Conservation (phyloP, 2,329 filamentous ascomycete species). For the Thyridium curvatum region DNA sequence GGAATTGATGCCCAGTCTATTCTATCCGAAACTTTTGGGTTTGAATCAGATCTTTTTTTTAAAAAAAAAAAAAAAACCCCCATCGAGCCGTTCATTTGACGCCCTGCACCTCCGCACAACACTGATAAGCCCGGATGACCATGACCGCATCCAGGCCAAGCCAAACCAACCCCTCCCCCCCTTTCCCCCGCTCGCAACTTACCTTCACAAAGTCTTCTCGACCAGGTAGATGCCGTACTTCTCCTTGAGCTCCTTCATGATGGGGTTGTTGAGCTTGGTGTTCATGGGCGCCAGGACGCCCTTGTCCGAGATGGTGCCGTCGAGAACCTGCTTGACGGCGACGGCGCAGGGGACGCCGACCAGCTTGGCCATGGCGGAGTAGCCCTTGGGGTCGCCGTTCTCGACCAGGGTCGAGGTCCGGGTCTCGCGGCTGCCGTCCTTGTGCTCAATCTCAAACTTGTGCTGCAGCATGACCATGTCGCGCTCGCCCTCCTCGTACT, state of each 20-base stretch:
- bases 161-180: too few relatives aligned
- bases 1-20: too few relatives aligned
- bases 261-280: conserved; percentile 55
- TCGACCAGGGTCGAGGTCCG: conserved; percentile 76
- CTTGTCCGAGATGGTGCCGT: conserved; percentile 56
- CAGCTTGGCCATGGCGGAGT: conserved; percentile 77
- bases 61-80: too few relatives aligned
- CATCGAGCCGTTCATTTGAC: too few relatives aligned
- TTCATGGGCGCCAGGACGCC: conserved; percentile 64
- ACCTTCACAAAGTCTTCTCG: conserved; percentile 51
- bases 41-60: too few relatives aligned
- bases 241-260: conserved; percentile 73
- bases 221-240: conserved; percentile 68
- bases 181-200: too few relatives aligned
- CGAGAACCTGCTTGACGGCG: conserved; percentile 60
- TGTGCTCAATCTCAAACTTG: conserved; percentile 78
- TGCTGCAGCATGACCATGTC: conserved; percentile 79
- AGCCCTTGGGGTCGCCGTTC: conserved; percentile 70
- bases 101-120: too few relatives aligned
- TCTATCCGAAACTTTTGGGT: too few relatives aligned
- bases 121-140: too few relatives aligned
- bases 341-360: conserved; percentile 18
- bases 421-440: conserved; percentile 71
- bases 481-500: conserved; percentile 74
- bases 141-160: too few relatives aligned